Percentiles rank a stretch among this genome's conserved stretches.
phyloP scores from a whole-genome alignment of 2,329 filamentous ascomycete genomes.

The Aspergillus uvarum region DNA sequence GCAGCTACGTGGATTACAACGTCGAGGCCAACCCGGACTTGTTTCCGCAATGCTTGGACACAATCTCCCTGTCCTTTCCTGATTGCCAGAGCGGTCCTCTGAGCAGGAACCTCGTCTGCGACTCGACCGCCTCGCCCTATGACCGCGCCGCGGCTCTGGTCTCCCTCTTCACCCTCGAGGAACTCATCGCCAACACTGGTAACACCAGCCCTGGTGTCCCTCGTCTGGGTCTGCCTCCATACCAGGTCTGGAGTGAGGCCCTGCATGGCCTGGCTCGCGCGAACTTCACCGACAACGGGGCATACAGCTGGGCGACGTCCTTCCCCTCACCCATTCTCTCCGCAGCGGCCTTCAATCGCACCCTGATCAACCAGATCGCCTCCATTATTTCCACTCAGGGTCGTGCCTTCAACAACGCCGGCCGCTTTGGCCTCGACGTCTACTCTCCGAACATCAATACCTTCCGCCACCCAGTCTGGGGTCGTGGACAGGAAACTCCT shows the following conservation, averaged over 20 bases:
- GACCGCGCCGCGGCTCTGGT: constrained; percentile 52
- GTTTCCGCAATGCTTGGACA: constrained; percentile 20
- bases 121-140: constrained; percentile 42
- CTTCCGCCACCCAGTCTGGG: constrained; percentile 64
- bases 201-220: constrained; percentile 52
- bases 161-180: constrained; percentile 51
- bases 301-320: constrained; percentile 62
- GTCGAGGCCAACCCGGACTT: constrained; percentile 27
- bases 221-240: constrained; percentile 57
- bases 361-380: constrained; percentile 58
- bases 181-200: constrained; percentile 57
- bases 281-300: constrained; percentile 52
- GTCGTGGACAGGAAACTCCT: constrained; percentile 60
- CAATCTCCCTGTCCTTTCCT: constrained; percentile 42
- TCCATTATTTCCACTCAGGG: constrained; percentile 58
- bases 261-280: constrained; percentile 64
- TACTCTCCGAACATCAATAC: constrained; percentile 66
- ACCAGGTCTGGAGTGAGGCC: constrained; percentile 61
- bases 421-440: constrained; percentile 41
- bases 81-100: constrained; percentile 55
- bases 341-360: constrained; percentile 64
- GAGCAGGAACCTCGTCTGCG: constrained; percentile 52
- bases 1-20: constrained; percentile 29
- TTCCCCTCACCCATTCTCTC: constrained; percentile 66
- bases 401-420: constrained; percentile 63